phyloP scores from a whole-genome alignment of 179 eudicot genomes.

The Beta lomatogona region DNA sequence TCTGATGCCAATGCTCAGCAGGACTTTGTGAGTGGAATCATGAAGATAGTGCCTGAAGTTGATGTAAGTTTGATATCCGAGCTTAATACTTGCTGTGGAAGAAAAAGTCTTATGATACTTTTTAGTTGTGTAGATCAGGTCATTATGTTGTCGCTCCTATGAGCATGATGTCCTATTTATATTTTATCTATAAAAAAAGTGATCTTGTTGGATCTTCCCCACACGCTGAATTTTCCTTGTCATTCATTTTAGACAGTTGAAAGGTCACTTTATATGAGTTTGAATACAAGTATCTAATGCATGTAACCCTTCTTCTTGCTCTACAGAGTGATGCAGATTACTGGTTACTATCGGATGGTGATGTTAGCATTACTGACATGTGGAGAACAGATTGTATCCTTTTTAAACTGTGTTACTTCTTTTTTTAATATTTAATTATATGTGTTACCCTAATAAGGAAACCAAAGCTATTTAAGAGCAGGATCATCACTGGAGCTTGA shows the following conservation, averaged over 20 bases:
- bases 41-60: slow-evolving; percentile 94
- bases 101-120: not conserved
- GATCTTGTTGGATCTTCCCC: not conserved
- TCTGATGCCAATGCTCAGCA: slow-evolving; percentile 58
- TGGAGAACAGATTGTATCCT: slow-evolving; percentile 94
- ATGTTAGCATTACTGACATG: slow-evolving; percentile 88
- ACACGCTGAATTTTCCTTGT: not conserved
- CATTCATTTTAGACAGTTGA: not conserved
- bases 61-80: slow-evolving; percentile 71
- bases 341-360: slow-evolving; percentile 84
- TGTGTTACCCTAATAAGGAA: not conserved
- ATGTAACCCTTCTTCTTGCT: slow-evolving; percentile 9
- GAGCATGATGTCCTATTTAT: not conserved
- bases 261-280: not conserved
- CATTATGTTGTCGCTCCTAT: not conserved
- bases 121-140: not conserved
- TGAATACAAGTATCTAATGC: not conserved
- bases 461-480: not conserved
- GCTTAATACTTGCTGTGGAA: slow-evolving; percentile 14
- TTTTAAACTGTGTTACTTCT: not conserved
- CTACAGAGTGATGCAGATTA: slow-evolving; percentile 88
- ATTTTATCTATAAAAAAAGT: not conserved
- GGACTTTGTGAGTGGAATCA: slow-evolving; percentile 80
- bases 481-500: not conserved
- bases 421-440: not conserved